These are phyloP conservation scores for Penicillium pulvis DNA, from an alignment of 495 filamentous ascomycete genomes.

Conservation along the genomic window DNA sequence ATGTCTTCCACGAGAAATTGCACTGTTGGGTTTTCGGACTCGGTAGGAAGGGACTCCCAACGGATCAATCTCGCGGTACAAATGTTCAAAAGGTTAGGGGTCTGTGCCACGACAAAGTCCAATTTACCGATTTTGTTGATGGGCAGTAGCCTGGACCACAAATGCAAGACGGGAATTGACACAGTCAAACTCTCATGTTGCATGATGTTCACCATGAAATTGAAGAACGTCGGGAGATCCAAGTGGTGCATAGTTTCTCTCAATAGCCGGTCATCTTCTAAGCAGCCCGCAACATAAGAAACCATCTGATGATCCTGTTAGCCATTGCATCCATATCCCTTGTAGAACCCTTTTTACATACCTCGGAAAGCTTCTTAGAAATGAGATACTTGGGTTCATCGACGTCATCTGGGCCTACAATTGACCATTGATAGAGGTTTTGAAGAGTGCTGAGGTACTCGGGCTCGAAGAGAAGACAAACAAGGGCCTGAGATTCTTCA, in stretches of 20 bases:
- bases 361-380: slow-evolving; percentile 92
- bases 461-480: slow-evolving; percentile 74
- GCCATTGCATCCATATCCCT: not conserved
- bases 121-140: slow-evolving; percentile 64
- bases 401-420: slow-evolving; percentile 74
- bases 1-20: slow-evolving; percentile 88
- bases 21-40: slow-evolving; percentile 76
- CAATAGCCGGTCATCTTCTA: slow-evolving; percentile 73
- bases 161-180: slow-evolving; percentile 88
- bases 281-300: slow-evolving; percentile 77
- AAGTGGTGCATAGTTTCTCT: slow-evolving; percentile 50
- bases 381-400: slow-evolving; percentile 91
- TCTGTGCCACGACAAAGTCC: slow-evolving; percentile 66
- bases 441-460: slow-evolving; percentile 72
- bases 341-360: slow-evolving; percentile 27
- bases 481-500: slow-evolving; percentile 76
- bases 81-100: slow-evolving; percentile 74
- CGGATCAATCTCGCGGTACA: slow-evolving; percentile 76
- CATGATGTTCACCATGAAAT: slow-evolving; percentile 75
- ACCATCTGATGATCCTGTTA: slow-evolving; percentile 59
- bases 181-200: slow-evolving; percentile 86
- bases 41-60: slow-evolving; percentile 81
- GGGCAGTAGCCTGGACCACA: slow-evolving; percentile 79
- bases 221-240: slow-evolving; percentile 76
- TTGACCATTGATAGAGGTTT: slow-evolving; percentile 79